Base-by-base conservation (phyloP, 805 yeast genomes). In the Saccharomycodes ludwigii region DNA sequence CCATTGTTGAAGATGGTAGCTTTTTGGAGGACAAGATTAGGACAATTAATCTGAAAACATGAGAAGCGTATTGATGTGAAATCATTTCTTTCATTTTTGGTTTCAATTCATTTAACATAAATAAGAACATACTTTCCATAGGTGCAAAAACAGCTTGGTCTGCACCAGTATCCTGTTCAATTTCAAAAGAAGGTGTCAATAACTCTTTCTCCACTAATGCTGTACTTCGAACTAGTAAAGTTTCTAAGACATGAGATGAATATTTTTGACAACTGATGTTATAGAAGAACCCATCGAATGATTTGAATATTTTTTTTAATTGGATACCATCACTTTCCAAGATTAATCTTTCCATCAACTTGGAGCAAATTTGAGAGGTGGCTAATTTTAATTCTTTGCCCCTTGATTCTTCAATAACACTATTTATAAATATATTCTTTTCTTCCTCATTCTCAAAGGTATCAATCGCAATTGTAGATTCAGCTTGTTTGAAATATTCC, bases 321-420 rank as follows among this genome's bases (percentile, higher is more conserved):
- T 84, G 93, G 9, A 56, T 60, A 38, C 73, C 76, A 18, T 67
- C 63, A 11, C 86, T 77, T 13, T 63, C 58, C 25, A 81, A 56
- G n/a, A 88, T 68, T 38, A 88, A 59, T 48, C 98, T 66, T 56
- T 88, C 98, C 63, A 91, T 66, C 36, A 91, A 64, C 52, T 88
- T 88, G 16, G 97, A 88, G 54, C 96, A 85, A 35, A 88, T 84
- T 49, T 86, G 96, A 48, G 88, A 86, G 3, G 95, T 88, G 4
- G 81, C 95, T 24, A 88, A 64, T 54, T 91, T 88, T 43, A 91
- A 61, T 55, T 88, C 97, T 46, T 86, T 85, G 2, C 95, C 95
- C 29, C 68, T 65, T 15, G 85, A 70, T 59, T 91, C 98, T 41
- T 78, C 88, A 42, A 86, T 65, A 2, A 88, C 81, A 44, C 91